Conservation (phyloP, 1,139 yeast species). For the Pneumocystis sp. region DNA sequence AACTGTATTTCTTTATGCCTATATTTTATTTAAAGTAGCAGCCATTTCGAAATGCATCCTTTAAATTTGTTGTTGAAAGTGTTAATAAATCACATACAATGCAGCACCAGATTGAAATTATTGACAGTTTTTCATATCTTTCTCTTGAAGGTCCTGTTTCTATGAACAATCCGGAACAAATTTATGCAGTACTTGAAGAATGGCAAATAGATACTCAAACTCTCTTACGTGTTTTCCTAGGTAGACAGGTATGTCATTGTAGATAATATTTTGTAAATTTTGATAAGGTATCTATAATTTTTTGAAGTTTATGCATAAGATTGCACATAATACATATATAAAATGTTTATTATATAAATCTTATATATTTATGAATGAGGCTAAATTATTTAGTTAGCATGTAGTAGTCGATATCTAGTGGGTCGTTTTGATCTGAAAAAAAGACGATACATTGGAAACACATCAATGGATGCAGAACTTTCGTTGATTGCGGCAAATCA, state of each 20-base stretch:
- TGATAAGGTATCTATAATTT: neutral
- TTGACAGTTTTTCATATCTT: conserved; percentile 59
- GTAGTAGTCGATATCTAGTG: conserved; percentile 51
- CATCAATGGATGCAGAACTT: conserved; percentile 69
- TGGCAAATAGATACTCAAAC: conserved; percentile 27
- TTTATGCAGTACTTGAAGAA: conserved; percentile 61
- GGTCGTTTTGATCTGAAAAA: conserved; percentile 71
- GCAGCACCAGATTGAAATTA: conserved; percentile 42
- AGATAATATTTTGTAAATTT: neutral
- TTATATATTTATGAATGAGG: neutral
- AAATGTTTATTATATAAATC: too few species aligned
- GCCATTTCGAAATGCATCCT: conserved; percentile 34
- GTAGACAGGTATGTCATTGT: neutral
- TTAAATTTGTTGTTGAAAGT: conserved; percentile 69
- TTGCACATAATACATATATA: too few species aligned
- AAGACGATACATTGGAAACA: conserved; percentile 83
- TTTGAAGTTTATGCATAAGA: too few species aligned
- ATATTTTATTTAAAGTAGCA: neutral
- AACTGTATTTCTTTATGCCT: neutral
- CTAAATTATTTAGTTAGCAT: neutral
- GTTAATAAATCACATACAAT: conserved; percentile 53
- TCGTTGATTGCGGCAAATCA: conserved; percentile 21
- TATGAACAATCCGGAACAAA: conserved; percentile 63
- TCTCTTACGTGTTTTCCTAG: conserved; percentile 13
- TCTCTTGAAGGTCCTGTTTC: conserved; percentile 62